phyloP scores from a whole-genome alignment of 306 rosid genomes.

The Biancaea sappan region DNA sequence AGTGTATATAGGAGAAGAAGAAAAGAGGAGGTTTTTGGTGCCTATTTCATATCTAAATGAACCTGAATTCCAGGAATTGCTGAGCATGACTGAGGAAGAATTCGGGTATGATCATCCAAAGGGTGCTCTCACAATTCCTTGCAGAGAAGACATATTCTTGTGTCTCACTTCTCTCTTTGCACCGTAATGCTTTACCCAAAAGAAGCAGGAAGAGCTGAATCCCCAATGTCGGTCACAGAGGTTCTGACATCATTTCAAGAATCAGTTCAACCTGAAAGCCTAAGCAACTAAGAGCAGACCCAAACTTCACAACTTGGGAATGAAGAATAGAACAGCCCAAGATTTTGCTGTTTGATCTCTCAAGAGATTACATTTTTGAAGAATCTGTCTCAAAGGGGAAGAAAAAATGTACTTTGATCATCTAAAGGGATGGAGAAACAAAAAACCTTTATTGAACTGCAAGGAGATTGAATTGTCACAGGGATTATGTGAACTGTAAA shows the following conservation, averaged over 20 bases:
- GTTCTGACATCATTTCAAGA: not conserved
- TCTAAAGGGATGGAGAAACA: too few species aligned
- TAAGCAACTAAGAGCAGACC: too few species aligned
- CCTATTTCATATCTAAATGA: slow-evolving; percentile 50
- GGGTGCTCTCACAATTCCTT: slow-evolving; percentile 58
- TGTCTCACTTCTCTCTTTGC: slow-evolving; percentile 37
- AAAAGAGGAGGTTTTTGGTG: slow-evolving; percentile 48
- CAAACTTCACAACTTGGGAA: too few species aligned
- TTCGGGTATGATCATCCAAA: slow-evolving; percentile 52
- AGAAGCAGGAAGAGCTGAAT: not conserved
- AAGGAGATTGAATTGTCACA: too few species aligned
- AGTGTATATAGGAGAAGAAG: slow-evolving; percentile 54
- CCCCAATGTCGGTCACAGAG: not conserved
- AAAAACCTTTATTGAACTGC: too few species aligned
- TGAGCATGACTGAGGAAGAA: slow-evolving; percentile 45
- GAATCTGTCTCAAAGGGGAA: too few species aligned
- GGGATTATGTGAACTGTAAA: too few species aligned
- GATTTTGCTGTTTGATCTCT: too few species aligned
- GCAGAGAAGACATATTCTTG: slow-evolving; percentile 47
- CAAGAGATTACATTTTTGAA: too few species aligned
- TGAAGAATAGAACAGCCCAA: too few species aligned
- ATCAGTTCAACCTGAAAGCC: too few species aligned
- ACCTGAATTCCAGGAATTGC: slow-evolving; percentile 45
- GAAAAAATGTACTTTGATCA: too few species aligned
- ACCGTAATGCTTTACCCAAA: not conserved